Evolutionary conservation across 768 basidiomycete species (phyloP).

Genomic region (Mycena filopes): DNA sequence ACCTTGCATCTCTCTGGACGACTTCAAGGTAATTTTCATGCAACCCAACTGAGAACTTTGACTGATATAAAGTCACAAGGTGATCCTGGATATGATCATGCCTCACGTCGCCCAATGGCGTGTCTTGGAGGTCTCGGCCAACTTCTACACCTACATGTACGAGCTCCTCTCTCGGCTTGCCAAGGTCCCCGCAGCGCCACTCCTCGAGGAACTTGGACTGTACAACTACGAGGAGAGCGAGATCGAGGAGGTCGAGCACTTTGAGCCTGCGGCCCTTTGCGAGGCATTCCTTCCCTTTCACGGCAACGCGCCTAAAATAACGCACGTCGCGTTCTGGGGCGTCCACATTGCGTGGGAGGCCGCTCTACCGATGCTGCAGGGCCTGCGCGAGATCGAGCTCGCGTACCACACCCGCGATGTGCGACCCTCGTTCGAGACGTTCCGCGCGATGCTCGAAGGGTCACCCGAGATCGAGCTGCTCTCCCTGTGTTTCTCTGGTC

Average conservation of each 20-base stretch:
- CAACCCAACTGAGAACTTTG: too few relatives aligned
- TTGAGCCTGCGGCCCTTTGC: constrained; percentile 53
- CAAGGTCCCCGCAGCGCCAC: constrained; percentile 57
- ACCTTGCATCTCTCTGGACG: constrained; percentile 44
- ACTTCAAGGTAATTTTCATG: constrained; percentile 35
- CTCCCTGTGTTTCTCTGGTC: constrained; percentile 67
- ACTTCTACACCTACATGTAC: constrained; percentile 59
- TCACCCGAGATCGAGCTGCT: constrained; percentile 67
- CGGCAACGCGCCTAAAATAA: constrained; percentile 64
- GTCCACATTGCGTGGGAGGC: constrained; percentile 76
- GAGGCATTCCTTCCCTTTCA: constrained; percentile 61
- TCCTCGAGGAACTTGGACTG: constrained; percentile 65
- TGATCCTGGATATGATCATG: constrained; percentile 55
- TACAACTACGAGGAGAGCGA: constrained; percentile 63
- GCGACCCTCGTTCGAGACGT: constrained; percentile 66
- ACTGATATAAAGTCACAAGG: neutral
- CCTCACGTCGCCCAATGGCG: constrained; percentile 69
- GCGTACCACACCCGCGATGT: constrained; percentile 72
- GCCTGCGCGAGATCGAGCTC: constrained; percentile 64
- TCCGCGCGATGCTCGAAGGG: constrained; percentile 59
- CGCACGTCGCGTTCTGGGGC: constrained; percentile 66
- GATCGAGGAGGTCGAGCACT: constrained; percentile 43
- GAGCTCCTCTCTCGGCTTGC: constrained; percentile 55
- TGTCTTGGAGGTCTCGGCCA: constrained; percentile 57
- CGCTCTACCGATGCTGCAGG: constrained; percentile 53